phyloP scores from a whole-genome alignment of 805 yeast genomes.

The Wickerhamiella lipophila region DNA sequence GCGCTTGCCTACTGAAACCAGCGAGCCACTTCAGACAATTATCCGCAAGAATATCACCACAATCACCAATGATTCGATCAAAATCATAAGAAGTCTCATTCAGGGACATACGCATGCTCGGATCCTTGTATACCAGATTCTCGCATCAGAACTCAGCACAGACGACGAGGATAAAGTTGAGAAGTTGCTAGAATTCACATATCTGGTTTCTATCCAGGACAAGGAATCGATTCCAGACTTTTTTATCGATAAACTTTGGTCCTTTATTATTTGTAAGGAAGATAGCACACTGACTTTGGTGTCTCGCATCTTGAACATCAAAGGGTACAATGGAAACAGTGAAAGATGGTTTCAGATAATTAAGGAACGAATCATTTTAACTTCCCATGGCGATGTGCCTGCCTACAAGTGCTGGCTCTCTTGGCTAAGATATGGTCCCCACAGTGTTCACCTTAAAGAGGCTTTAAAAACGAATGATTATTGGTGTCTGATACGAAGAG shows the following conservation, averaged over 20 bases:
- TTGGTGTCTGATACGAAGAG: conserved; percentile 47
- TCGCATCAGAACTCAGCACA: not conserved
- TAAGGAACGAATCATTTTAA: not conserved
- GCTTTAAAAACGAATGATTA: conserved; percentile 25
- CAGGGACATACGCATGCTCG: not conserved
- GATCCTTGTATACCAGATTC: not conserved
- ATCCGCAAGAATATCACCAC: not conserved
- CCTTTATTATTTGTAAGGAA: not conserved
- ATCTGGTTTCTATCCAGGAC: not conserved
- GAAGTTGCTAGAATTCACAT: not conserved
- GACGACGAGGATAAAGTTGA: not conserved
- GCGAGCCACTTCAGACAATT: not conserved
- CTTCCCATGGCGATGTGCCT: not conserved
- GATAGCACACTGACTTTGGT: not conserved
- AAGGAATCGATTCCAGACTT: not conserved
- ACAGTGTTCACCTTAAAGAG: not conserved
- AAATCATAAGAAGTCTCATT: not conserved
- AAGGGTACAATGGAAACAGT: not conserved
- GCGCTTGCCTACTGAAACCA: not conserved
- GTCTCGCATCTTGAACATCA: not conserved
- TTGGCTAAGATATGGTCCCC: conserved; percentile 2
- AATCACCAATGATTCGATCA: not conserved
- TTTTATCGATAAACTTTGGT: not conserved
- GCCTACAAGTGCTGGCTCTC: conserved; percentile 9
- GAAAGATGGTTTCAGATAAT: not conserved